These are phyloP conservation scores for Pulveroboletus sp. DNA, from an alignment of 768 basidiomycete genomes.

Conservation along the genomic window DNA sequence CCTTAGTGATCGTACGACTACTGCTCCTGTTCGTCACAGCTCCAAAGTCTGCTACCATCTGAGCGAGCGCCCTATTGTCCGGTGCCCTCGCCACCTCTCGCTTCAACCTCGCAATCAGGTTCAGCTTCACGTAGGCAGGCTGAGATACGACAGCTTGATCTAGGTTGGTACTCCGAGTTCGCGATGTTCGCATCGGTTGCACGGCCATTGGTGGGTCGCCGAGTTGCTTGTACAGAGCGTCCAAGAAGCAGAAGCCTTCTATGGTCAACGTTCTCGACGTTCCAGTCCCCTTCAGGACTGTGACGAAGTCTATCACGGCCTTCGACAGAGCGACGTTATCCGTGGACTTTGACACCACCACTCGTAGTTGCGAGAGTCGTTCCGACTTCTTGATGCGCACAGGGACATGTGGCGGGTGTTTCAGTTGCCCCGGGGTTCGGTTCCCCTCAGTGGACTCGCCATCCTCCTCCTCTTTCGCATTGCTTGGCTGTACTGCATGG, in stretches of 20 bases:
- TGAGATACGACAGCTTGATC: constrained; percentile 38
- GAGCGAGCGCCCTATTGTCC: constrained; percentile 54
- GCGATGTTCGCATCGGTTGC: constrained; percentile 46
- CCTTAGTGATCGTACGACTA: constrained; percentile 72
- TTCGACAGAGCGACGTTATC: constrained; percentile 53
- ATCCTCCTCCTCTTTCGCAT: constrained; percentile 17
- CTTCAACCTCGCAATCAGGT: constrained; percentile 54
- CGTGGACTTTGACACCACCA: constrained; percentile 39
- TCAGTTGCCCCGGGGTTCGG: constrained; percentile 14
- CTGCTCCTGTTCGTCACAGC: constrained; percentile 62
- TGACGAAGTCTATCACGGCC: constrained; percentile 56
- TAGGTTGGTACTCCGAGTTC: constrained; percentile 38
- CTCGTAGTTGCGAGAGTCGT: constrained; percentile 46
- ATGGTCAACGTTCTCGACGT: constrained; percentile 63
- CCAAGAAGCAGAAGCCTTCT: constrained; percentile 68
- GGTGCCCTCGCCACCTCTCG: constrained; percentile 47
- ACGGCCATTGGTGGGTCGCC: constrained; percentile 60
- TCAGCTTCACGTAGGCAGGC: constrained; percentile 51
- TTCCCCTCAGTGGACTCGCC: constrained; percentile 32
- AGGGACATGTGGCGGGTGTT: constrained; percentile 26
- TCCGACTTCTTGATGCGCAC: constrained; percentile 40
- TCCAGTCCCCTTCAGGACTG: constrained; percentile 53
- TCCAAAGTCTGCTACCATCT: constrained; percentile 67
- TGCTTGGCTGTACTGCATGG: constrained; percentile 31
- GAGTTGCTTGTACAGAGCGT: constrained; percentile 65